Conservation (phyloP, 257 asterid species). For the Nicotiana undulata region DNA sequence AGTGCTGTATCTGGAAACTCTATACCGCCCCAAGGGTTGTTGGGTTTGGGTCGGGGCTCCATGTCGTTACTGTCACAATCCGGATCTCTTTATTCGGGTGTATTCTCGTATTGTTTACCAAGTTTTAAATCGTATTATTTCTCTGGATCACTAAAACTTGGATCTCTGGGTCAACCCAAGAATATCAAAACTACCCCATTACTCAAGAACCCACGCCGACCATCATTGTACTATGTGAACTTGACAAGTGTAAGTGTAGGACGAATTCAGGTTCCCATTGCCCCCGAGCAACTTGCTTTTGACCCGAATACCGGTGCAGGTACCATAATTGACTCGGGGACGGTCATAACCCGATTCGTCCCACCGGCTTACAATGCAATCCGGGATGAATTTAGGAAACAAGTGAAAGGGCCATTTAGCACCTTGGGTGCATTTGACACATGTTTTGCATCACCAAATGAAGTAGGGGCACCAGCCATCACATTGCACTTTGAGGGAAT, state of each 20-base stretch:
- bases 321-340: conserved; percentile 68
- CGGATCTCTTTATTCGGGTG: conserved; percentile 56
- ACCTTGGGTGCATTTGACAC: conserved; percentile 70
- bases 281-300: conserved; percentile 48
- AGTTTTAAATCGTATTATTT: conserved; percentile 78
- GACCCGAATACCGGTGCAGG: conserved; percentile 73
- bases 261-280: conserved; percentile 36
- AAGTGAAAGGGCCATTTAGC: conserved; percentile 41
- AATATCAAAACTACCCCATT: conserved; percentile 62
- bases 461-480: conserved; percentile 34
- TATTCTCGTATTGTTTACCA: conserved; percentile 80
- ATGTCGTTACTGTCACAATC: conserved; percentile 66
- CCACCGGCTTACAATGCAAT: conserved; percentile 48
- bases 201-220: conserved; percentile 74
- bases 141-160: conserved; percentile 86
- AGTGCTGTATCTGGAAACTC: conserved; percentile 44
- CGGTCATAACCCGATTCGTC: conserved; percentile 47
- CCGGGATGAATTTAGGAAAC: conserved; percentile 51
- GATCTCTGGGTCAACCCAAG: conserved; percentile 73
- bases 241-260: conserved; percentile 79
- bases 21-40: conserved; percentile 73
- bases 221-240: conserved; percentile 74
- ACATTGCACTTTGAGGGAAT: conserved; percentile 46
- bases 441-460: conserved; percentile 38
- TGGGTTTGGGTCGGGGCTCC: conserved; percentile 89